These are phyloP conservation scores for Berkeleyomyces basicola DNA, from an alignment of 2,329 filamentous ascomycete species.

Conservation along the genomic window DNA sequence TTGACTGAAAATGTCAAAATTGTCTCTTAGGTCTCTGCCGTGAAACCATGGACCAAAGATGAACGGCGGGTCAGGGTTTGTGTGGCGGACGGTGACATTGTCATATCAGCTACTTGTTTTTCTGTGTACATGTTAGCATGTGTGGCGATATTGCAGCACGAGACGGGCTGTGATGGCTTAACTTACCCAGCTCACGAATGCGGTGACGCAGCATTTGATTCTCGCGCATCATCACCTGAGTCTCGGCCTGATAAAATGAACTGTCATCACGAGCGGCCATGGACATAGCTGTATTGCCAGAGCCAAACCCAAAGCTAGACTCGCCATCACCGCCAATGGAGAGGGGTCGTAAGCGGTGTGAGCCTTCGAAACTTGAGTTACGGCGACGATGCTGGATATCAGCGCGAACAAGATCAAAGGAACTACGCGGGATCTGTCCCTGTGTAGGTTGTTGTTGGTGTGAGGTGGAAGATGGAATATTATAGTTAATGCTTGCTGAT, in stretches of 20 bases:
- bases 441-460: background rate
- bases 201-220: slow-evolving; percentile 69
- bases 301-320: slow-evolving; percentile 31
- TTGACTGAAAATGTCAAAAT: background rate
- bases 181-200: slow-evolving; percentile 53
- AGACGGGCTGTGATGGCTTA: background rate
- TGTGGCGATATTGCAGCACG: background rate
- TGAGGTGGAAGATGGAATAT: slow-evolving; percentile 33
- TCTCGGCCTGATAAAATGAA: slow-evolving; percentile 69
- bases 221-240: slow-evolving; percentile 58
- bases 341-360: slow-evolving; percentile 38
- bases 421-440: slow-evolving; percentile 32
- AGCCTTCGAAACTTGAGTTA: slow-evolving; percentile 33
- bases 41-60: slow-evolving; percentile 25
- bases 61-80: slow-evolving; percentile 34
- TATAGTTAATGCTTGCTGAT: slow-evolving; percentile 23
- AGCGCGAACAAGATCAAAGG: slow-evolving; percentile 40
- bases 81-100: slow-evolving; percentile 21
- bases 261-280: slow-evolving; percentile 54
- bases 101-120: slow-evolving; percentile 33
- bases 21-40: background rate
- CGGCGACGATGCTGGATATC: slow-evolving; percentile 35
- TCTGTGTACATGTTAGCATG: slow-evolving; percentile 23
- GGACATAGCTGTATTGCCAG: slow-evolving; percentile 14
- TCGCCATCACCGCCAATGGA: slow-evolving; percentile 37